Evolutionary conservation across 2,329 filamentous ascomycete species (phyloP).

Genomic region (Blastomyces silverae): DNA sequence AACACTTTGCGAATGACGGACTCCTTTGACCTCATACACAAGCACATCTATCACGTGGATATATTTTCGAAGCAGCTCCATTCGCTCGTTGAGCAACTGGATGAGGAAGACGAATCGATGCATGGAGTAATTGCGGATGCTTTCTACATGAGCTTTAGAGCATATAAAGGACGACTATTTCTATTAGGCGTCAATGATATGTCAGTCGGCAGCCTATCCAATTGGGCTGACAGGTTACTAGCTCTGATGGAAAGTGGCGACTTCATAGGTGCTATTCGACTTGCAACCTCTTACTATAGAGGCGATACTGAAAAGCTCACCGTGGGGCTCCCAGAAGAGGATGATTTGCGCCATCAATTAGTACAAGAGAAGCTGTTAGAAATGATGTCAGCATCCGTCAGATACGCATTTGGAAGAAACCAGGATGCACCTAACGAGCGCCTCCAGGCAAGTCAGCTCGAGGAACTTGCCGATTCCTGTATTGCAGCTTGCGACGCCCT

Average conservation of each 20-base stretch:
- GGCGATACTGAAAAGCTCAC: constrained; percentile 91
- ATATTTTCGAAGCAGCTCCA: constrained; percentile 84
- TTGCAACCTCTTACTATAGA: constrained; percentile 87
- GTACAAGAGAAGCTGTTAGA: constrained; percentile 85
- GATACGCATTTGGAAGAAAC: constrained; percentile 71
- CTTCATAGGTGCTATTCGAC: constrained; percentile 80
- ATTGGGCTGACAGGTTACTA: constrained; percentile 91
- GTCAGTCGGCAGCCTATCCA: constrained; percentile 83
- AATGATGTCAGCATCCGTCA: constrained; percentile 86
- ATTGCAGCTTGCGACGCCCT: constrained; percentile 77
- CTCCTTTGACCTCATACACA: constrained; percentile 83
- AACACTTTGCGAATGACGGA: constrained; percentile 84
- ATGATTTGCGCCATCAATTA: constrained; percentile 65
- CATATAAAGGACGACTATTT: constrained; percentile 91
- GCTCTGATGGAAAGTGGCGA: constrained; percentile 96
- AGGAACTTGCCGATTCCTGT: constrained; percentile 72
- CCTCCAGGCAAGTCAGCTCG: constrained; percentile 57
- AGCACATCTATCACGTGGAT: constrained; percentile 86
- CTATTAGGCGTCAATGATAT: constrained; percentile 90
- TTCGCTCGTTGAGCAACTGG: constrained; percentile 74
- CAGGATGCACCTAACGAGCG: constrained; percentile 45
- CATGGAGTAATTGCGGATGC: constrained; percentile 95
- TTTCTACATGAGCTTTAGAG: constrained; percentile 94
- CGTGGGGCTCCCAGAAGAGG: constrained; percentile 83
- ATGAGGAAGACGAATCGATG: constrained; percentile 81